These are phyloP conservation scores for Jatropha podagrica DNA, from an alignment of 441 rosid species.

Conservation along the genomic window DNA sequence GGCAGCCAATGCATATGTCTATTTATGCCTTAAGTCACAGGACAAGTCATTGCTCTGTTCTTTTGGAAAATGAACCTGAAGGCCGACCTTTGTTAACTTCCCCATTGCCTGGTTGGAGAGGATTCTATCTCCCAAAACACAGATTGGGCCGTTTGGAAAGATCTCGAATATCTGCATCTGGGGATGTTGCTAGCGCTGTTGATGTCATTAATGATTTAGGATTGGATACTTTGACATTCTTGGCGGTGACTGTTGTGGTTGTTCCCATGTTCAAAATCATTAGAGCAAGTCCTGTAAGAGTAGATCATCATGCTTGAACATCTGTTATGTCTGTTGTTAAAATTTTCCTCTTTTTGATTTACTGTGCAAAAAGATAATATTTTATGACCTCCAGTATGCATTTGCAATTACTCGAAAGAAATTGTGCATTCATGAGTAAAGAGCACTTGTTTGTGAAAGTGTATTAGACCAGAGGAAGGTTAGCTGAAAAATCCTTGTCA, in stretches of 20 bases:
- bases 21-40: conserved; percentile 31
- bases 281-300: conserved; percentile 91
- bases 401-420: neutral
- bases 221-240: conserved; percentile 91
- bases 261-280: conserved; percentile 84
- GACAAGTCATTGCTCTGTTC: conserved; percentile 35
- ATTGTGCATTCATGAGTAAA: neutral
- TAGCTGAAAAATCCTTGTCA: neutral
- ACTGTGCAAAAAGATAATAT: neutral
- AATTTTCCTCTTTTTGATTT: neutral
- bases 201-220: conserved; percentile 97
- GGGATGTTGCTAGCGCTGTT: conserved; percentile 76
- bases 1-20: conserved; percentile 26
- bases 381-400: neutral
- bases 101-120: conserved; percentile 31
- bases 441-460: neutral
- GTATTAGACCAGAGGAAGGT: neutral
- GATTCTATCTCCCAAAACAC: conserved; percentile 32
- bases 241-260: conserved; percentile 86
- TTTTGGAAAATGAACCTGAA: conserved; percentile 32
- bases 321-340: neutral
- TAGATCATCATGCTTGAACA: conserved; percentile 11
- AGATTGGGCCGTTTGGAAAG: conserved; percentile 36
- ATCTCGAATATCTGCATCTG: conserved; percentile 43
- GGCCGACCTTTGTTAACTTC: conserved; percentile 34